Conservation (phyloP, 179 eudicot species). For the Spergularia azorica region DNA sequence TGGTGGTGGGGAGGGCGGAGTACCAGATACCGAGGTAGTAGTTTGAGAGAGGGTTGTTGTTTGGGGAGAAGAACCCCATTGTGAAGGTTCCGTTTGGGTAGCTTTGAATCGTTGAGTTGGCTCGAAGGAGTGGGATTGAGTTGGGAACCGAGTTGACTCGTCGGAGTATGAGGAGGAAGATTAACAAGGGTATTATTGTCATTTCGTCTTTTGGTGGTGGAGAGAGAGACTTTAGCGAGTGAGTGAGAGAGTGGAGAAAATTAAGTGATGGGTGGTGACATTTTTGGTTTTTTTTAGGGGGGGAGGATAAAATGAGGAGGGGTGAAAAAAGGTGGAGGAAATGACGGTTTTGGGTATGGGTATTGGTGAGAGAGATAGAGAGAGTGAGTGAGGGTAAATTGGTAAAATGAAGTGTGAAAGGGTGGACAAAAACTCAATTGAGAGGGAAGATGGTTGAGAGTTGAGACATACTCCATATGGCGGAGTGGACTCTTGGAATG, state of each 20-base stretch:
- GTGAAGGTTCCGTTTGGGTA: conserved; percentile 45
- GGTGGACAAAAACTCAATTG: background rate
- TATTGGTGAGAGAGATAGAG: background rate
- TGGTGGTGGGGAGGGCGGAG: conserved; percentile 55
- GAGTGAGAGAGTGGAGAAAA: too few relatives aligned
- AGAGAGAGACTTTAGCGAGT: conserved; percentile 9
- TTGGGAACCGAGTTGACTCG: background rate
- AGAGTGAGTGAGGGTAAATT: background rate
- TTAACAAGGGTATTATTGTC: background rate
- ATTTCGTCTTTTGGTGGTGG: background rate
- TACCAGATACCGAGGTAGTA: conserved; percentile 73
- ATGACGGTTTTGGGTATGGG: background rate
- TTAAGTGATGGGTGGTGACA: background rate
- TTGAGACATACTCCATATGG: too few relatives aligned
- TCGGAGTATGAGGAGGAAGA: background rate
- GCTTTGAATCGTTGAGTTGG: conserved; percentile 47
- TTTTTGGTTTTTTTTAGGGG: background rate
- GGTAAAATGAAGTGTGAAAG: background rate
- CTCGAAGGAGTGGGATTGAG: conserved; percentile 23
- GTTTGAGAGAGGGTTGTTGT: conserved; percentile 22
- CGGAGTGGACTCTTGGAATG: too few relatives aligned
- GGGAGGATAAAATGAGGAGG: background rate
- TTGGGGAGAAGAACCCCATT: conserved; percentile 57
- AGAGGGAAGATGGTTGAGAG: too few relatives aligned
- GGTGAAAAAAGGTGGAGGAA: background rate